phyloP scores from a whole-genome alignment of 768 basidiomycete genomes.

The Phylloporus arenicola region DNA sequence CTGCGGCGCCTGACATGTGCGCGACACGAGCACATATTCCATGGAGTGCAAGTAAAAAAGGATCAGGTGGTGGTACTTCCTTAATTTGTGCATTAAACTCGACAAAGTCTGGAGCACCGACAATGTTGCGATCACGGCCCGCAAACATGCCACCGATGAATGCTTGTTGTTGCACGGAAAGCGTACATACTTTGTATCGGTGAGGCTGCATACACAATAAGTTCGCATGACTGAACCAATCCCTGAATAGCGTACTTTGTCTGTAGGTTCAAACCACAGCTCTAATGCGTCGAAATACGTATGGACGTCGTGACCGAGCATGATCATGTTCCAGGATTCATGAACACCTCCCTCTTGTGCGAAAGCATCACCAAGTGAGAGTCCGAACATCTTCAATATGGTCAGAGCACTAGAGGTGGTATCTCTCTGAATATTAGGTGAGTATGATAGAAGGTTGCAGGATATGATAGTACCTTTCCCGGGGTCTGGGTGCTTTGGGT shows the following conservation, averaged over 20 bases:
- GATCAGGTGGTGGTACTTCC: not conserved
- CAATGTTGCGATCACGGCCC: not conserved
- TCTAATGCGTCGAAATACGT: fast-evolving
- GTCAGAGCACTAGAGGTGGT: too few relatives aligned
- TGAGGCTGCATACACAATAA: not conserved
- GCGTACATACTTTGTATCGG: not conserved
- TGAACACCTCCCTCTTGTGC: not conserved
- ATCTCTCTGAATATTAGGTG: too few relatives aligned
- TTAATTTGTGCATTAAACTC: not conserved
- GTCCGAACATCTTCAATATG: not conserved
- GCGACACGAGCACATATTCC: conserved; percentile 1
- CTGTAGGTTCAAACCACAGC: not conserved
- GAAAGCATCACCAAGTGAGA: not conserved
- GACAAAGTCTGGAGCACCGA: not conserved
- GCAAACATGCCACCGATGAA: not conserved
- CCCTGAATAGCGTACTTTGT: not conserved
- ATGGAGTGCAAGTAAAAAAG: not conserved
- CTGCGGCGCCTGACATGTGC: conserved; percentile 4
- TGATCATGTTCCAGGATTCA: not conserved
- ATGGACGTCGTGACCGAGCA: not conserved
- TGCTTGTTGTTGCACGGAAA: not conserved
- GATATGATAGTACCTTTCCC: too few relatives aligned
- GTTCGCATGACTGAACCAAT: not conserved
- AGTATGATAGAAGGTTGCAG: too few relatives aligned
- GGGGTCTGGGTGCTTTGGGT: too few relatives aligned